Percentiles rank a stretch among this genome's conserved stretches.
phyloP scores from a whole-genome alignment of 2,329 filamentous ascomycete species.

The Neofusicoccum ribis region DNA sequence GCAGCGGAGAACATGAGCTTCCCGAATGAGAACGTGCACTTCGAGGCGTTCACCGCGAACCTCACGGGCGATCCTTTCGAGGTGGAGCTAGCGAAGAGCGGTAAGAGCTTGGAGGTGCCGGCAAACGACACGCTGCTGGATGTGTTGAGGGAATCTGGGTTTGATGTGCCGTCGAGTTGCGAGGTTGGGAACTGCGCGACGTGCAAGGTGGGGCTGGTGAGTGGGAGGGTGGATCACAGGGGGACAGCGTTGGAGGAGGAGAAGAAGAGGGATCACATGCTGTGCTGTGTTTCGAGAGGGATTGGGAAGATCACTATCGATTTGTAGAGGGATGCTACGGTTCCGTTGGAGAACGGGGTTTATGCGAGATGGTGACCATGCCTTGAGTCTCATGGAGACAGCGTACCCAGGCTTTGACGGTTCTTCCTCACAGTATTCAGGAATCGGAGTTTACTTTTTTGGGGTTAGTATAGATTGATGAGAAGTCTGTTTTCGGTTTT shows the following conservation, averaged over 20 bases:
- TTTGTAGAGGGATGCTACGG: slow-evolving; percentile 21
- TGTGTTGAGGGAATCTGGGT: slow-evolving; percentile 42
- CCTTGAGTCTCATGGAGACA: no score
- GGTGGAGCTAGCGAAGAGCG: slow-evolving; percentile 51
- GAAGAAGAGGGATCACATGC: slow-evolving; percentile 37
- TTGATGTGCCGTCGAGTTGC: slow-evolving; percentile 47
- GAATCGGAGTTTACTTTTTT: no score
- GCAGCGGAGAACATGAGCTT: slow-evolving; percentile 48
- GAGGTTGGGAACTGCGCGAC: slow-evolving; percentile 48
- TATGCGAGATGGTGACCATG: no score
- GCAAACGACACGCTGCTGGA: slow-evolving; percentile 44
- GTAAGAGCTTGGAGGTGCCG: slow-evolving; percentile 47
- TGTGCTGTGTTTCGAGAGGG: slow-evolving; percentile 41
- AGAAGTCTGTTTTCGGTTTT: no score
- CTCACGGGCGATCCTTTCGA: slow-evolving; percentile 61
- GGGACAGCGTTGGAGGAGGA: slow-evolving; percentile 39
- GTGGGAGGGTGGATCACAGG: slow-evolving; percentile 41
- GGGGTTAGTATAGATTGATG: no score
- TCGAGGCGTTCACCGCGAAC: slow-evolving; percentile 59
- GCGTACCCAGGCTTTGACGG: no score
- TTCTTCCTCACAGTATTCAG: no score
- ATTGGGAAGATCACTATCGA: slow-evolving; percentile 36
- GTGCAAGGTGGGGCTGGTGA: slow-evolving; percentile 42
- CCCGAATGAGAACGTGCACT: slow-evolving; percentile 56
- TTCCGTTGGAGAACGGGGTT: no score